Base-by-base conservation (phyloP, 768 basidiomycete genomes). In the Phylloporus arenicola region DNA sequence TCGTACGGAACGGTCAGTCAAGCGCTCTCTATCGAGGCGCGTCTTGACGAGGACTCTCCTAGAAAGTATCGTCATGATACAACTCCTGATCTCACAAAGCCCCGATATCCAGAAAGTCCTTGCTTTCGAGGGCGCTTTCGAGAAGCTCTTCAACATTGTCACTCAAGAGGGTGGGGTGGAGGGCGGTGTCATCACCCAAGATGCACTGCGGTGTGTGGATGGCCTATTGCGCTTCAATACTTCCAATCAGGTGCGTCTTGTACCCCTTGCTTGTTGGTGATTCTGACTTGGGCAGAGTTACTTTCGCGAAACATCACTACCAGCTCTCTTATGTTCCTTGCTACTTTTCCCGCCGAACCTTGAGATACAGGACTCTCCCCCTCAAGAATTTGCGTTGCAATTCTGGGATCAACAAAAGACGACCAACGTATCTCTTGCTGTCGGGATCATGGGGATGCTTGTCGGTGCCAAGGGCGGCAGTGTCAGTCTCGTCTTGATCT, bases 51-150 rank as follows among this genome's bases (percentile, higher is more conserved):
- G 33, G 29, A 35, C 44, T 31, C 35, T 54, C 56, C 58, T 70
- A 90, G 91, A 97, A 78, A 86, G 83, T 20, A 81, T 96, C 34
- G 75, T 83, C 14, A 82, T 94, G 70, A 76, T 93, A 30, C 88
- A 94, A 54, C 73, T 82, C 6, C 74, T 99, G 13, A 81, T 88
- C 33, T 81, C 83, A 0, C 87, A 93, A 58, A 97, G 88, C 58
- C 81, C 88, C 29, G 92, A 97, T 65, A 89, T 99, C 31, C 95
- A 97, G 63, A 98, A 97, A 69, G 83, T 97, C 27, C 81, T 98
- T 40, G 92, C 94, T 0, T 99, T 99, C 59, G 92, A 93, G 58
- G 93, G 96, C 17, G 90, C 89, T 2, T 98, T 99, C 61, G 96
- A 99, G 72, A 91, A 87, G 64, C 77, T 99, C 27, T 92, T 98